Evolutionary conservation across 176 grass and related monocot genomes (phyloP).

Genomic region (Urochloa ruziziensis): DNA sequence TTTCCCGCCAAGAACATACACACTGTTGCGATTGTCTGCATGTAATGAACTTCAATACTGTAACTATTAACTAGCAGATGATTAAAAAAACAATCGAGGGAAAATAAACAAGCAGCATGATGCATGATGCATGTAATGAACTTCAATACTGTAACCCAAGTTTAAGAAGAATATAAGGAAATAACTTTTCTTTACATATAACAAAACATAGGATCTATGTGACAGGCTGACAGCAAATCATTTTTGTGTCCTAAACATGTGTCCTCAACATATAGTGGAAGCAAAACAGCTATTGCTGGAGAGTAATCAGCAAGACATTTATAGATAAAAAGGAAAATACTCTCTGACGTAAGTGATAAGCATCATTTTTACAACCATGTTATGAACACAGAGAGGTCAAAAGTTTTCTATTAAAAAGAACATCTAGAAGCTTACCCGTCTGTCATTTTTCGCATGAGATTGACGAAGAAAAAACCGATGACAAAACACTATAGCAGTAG

Average conservation of each 20-base stretch:
- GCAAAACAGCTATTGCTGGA: not conserved
- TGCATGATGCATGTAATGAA: too few species aligned
- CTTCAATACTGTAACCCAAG: too few species aligned
- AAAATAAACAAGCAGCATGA: not conserved
- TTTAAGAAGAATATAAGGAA: not conserved
- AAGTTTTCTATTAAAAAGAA: not conserved
- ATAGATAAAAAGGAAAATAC: not conserved
- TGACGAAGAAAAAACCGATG: conserved; percentile 85
- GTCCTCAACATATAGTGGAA: not conserved
- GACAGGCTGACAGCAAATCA: not conserved
- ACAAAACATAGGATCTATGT: not conserved
- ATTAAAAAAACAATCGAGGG: not conserved
- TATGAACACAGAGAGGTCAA: not conserved
- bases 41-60: conserved; percentile 11
- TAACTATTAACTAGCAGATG: not conserved
- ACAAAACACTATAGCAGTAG: conserved; percentile 75
- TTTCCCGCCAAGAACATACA: conserved; percentile 98
- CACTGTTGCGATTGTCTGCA: conserved; percentile 88
- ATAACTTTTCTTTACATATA: not conserved
- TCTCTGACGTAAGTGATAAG: not conserved
- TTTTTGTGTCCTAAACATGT: not conserved
- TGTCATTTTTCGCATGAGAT: conserved; percentile 82
- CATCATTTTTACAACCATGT: not conserved
- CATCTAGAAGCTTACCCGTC: conserved; percentile 52
- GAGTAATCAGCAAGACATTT: conserved; percentile 1